Evolutionary conservation across 2,329 filamentous ascomycete genomes (phyloP).

Genomic region (Exophiala viscosa): DNA sequence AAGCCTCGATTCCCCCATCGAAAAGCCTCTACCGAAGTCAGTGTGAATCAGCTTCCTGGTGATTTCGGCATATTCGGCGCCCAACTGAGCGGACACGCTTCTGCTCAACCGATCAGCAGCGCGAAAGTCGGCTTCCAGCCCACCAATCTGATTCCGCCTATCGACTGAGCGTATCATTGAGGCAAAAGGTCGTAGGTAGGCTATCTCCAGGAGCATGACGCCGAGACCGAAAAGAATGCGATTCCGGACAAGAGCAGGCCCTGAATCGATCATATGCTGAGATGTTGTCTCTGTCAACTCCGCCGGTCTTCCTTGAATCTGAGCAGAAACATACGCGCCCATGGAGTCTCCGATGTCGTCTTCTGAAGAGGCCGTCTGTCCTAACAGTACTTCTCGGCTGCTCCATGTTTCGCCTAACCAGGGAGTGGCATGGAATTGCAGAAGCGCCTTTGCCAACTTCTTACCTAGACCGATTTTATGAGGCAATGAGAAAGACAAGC

Average conservation of each 20-base stretch:
- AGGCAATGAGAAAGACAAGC: neutral
- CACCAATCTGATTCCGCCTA: neutral
- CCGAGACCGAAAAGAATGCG: conserved; percentile 23
- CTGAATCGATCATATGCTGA: too few species aligned
- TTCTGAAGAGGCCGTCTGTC: neutral
- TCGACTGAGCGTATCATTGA: conserved; percentile 7
- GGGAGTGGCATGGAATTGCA: conserved; percentile 25
- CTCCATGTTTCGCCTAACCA: conserved; percentile 22
- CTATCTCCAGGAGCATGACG: conserved; percentile 26
- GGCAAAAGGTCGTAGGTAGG: conserved; percentile 12
- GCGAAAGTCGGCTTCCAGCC: conserved; percentile 14
- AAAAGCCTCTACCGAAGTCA: conserved; percentile 23
- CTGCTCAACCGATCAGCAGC: conserved; percentile 11
- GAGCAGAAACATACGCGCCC: neutral
- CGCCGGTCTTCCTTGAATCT: neutral
- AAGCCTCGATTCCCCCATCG: conserved; percentile 15
- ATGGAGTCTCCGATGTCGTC: neutral
- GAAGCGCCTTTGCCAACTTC: conserved; percentile 19
- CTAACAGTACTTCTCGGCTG: conserved; percentile 22
- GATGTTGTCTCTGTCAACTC: neutral
- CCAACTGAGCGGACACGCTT: conserved; percentile 8
- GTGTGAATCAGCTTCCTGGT: conserved; percentile 23
- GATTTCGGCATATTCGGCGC: conserved; percentile 18
- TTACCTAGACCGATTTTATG: conserved; percentile 12
- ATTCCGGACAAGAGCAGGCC: conserved; percentile 11